Conservation (phyloP, 1,284 basidiomycete species). For the Boletus mariae region DNA sequence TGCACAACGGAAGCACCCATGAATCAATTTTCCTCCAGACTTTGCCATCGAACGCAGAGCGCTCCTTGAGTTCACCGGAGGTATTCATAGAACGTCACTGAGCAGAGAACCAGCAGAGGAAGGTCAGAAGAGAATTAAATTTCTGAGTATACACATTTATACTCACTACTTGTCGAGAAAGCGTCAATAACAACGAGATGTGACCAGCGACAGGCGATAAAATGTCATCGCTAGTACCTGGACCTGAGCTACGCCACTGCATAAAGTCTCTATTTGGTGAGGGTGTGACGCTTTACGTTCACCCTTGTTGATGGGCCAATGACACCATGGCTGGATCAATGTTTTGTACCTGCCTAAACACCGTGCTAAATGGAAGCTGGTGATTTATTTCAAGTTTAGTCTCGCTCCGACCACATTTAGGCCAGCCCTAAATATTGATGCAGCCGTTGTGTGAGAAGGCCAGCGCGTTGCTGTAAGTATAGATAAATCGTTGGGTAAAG, state of each 20-base stretch:
- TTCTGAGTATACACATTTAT: neutral
- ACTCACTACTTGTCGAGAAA: neutral
- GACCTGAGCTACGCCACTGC: neutral
- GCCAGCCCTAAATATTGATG: too few relatives aligned
- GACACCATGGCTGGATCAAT: too few relatives aligned
- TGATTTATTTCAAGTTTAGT: too few relatives aligned
- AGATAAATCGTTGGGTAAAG: neutral
- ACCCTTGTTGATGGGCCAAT: too few relatives aligned
- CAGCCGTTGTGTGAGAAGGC: neutral
- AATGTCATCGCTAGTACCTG: neutral
- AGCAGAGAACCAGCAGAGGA: neutral
- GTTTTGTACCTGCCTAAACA: too few relatives aligned
- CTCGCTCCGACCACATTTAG: too few relatives aligned
- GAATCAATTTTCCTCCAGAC: slow-evolving; percentile 50
- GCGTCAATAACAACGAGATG: neutral
- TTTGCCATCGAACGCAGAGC: slow-evolving; percentile 25
- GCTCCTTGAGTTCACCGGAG: neutral
- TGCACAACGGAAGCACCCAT: slow-evolving; percentile 47
- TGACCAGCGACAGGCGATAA: neutral
- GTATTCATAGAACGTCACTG: neutral
- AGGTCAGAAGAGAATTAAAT: neutral
- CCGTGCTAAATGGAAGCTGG: too few relatives aligned
- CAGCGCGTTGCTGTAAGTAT: too few relatives aligned
- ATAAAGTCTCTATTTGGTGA: neutral
- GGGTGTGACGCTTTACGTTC: neutral